Evolutionary conservation across 768 basidiomycete species (phyloP), one percentile per base, ranked within the genome.

Genomic region (Porphyrellus cyaneotinctus): DNA sequence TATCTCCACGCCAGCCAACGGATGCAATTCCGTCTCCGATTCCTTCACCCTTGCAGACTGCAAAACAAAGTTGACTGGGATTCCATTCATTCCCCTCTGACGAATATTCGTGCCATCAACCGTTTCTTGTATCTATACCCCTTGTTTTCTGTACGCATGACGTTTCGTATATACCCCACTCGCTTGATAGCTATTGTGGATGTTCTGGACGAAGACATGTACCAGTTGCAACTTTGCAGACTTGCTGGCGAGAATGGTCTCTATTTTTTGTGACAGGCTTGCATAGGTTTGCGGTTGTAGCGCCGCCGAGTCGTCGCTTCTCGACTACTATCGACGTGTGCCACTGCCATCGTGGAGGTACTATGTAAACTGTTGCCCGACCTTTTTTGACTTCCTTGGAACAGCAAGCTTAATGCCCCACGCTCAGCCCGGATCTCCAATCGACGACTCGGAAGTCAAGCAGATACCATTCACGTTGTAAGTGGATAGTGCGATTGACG

Each of bases 381-480:
- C n/a, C n/a, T n/a, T n/a, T n/a, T n/a, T n/a, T n/a, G n/a, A n/a
- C n/a, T n/a, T n/a, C n/a, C n/a, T n/a, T n/a, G n/a, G n/a, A n/a
- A n/a, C n/a, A 5, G 26, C 26, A 28, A 28, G 26, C 9, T 9
- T 28, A 28, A 9, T 28, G 26, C 15, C 35, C n/a, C n/a, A n/a
- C n/a, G n/a, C n/a, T n/a, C n/a, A n/a, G n/a, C n/a, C n/a, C n/a
- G n/a, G n/a, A n/a, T n/a, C n/a, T n/a, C n/a, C n/a, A n/a, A n/a
- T n/a, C n/a, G n/a, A n/a, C n/a, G n/a, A n/a, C n/a, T n/a, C n/a
- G n/a, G n/a, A 51, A 49, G 52, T 20, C 38, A 58, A 56, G 18
- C 55, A 56, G 17, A 57, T 77, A 31, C 72, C 77, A 1, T 78
- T 78, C 52, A 71, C 76, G 14, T 78, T 77, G 77, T 76, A 55